These are phyloP conservation scores for Beverwykella pulmonaria DNA, from an alignment of 495 filamentous ascomycete genomes.

Conservation along the genomic window DNA sequence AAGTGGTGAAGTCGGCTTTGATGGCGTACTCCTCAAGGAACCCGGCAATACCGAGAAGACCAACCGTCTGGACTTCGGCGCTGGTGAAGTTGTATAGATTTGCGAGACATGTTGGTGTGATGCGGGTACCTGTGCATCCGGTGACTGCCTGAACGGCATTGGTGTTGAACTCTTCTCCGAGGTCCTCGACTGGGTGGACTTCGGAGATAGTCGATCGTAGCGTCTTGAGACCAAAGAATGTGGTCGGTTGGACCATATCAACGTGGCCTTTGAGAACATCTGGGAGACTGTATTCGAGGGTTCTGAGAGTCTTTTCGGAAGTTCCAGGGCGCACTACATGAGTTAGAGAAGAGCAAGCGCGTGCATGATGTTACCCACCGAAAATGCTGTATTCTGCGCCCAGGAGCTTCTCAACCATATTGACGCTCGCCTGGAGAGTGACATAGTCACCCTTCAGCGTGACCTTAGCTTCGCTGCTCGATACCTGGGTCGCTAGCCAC, in stretches of 20 bases:
- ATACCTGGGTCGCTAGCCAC: slow-evolving; percentile 5
- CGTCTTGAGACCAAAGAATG: slow-evolving; percentile 12
- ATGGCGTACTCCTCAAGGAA: slow-evolving; percentile 23
- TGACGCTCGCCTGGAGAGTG: slow-evolving; percentile 10
- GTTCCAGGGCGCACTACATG: background rate
- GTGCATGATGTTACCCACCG: background rate
- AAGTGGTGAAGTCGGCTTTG: slow-evolving; percentile 24
- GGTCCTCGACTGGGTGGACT: background rate
- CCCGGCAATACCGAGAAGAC: slow-evolving; percentile 10
- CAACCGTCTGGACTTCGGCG: slow-evolving; percentile 8
- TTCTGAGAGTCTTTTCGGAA: slow-evolving; percentile 10
- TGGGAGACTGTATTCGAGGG: slow-evolving; percentile 13
- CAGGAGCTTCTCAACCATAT: slow-evolving; percentile 13
- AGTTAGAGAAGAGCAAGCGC: background rate
- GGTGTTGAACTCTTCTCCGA: background rate
- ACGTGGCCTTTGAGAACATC: slow-evolving; percentile 7
- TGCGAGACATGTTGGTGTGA: slow-evolving; percentile 16
- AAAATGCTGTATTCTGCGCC: slow-evolving; percentile 6
- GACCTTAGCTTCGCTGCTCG: background rate
- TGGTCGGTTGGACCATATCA: slow-evolving; percentile 18
- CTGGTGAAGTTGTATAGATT: slow-evolving; percentile 18
- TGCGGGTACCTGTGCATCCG: slow-evolving; percentile 12
- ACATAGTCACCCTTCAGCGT: slow-evolving; percentile 11
- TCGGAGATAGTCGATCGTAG: slow-evolving; percentile 16
- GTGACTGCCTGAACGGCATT: slow-evolving; percentile 1